Conservation (phyloP, 2,329 filamentous ascomycete genomes). For the Cordyceps javanica region DNA sequence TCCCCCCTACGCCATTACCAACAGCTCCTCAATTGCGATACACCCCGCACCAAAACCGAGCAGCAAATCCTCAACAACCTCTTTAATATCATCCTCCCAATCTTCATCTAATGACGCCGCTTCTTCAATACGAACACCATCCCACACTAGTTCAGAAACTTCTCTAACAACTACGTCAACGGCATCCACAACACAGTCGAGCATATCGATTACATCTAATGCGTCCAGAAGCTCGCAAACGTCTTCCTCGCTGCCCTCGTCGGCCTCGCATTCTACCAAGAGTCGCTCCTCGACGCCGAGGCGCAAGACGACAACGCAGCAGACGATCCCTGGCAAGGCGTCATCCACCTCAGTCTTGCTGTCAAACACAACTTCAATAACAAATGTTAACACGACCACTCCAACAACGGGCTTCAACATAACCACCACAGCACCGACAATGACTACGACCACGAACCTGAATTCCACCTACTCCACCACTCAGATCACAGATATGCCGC, state of each 20-base stretch:
- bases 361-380: background rate
- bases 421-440: background rate
- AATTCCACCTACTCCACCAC: background rate
- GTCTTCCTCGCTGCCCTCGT: background rate
- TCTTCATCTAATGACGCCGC: background rate
- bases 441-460: background rate
- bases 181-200: background rate
- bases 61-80: background rate
- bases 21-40: background rate
- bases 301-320: background rate
- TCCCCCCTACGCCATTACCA: conserved; percentile 1
- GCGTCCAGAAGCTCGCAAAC: background rate
- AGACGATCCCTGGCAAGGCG: background rate
- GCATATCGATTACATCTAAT: background rate
- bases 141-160: background rate
- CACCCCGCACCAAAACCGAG: background rate
- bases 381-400: background rate
- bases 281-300: background rate
- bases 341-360: background rate
- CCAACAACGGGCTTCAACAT: background rate
- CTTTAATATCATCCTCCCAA: background rate
- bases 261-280: background rate
- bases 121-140: background rate
- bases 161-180: background rate
- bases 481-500: background rate